These are phyloP conservation scores for Boletellus sp. DNA, from an alignment of 1,284 basidiomycete genomes.

Conservation along the genomic window DNA sequence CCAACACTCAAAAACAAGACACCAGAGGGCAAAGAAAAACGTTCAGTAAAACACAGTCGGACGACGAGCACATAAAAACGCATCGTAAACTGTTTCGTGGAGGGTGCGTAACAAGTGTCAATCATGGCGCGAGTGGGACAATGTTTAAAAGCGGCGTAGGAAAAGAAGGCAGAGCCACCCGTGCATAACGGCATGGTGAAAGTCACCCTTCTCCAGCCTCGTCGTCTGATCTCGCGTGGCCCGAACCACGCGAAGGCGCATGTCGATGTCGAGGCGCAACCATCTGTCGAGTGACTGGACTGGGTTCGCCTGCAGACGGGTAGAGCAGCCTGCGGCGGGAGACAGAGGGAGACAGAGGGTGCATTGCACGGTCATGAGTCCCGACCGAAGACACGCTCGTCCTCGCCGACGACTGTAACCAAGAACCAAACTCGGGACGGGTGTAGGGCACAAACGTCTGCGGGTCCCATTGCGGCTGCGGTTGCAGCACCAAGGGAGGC, in stretches of 20 bases:
- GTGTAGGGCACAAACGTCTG: constrained; percentile 37
- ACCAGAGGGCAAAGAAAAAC: not conserved
- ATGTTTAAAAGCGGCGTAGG: not conserved
- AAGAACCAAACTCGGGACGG: constrained; percentile 36
- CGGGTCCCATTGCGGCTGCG: constrained; percentile 58
- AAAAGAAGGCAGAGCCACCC: not conserved
- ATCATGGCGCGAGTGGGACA: constrained; percentile 16
- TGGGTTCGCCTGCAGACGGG: constrained; percentile 14
- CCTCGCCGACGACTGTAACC: constrained; percentile 33
- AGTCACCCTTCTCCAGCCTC: constrained; percentile 17
- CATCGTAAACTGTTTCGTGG: constrained; percentile 28
- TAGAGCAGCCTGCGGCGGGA: constrained; percentile 11
- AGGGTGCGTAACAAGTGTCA: constrained; percentile 15
- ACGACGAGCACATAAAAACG: not conserved
- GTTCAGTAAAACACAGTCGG: not conserved
- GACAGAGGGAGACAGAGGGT: constrained; percentile 10
- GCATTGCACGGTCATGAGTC: constrained; percentile 13
- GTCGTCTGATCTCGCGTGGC: constrained; percentile 20
- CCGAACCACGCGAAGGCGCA: constrained; percentile 11
- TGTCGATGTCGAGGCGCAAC: constrained; percentile 13
- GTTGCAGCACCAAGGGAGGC: constrained; percentile 64
- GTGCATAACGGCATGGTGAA: constrained; percentile 15
- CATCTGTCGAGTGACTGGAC: constrained; percentile 17
- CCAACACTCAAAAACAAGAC: too few relatives aligned
- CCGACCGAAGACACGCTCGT: constrained; percentile 15